Conservation (phyloP, 2,329 filamentous ascomycete species). For the Huntiella moniliformis region DNA sequence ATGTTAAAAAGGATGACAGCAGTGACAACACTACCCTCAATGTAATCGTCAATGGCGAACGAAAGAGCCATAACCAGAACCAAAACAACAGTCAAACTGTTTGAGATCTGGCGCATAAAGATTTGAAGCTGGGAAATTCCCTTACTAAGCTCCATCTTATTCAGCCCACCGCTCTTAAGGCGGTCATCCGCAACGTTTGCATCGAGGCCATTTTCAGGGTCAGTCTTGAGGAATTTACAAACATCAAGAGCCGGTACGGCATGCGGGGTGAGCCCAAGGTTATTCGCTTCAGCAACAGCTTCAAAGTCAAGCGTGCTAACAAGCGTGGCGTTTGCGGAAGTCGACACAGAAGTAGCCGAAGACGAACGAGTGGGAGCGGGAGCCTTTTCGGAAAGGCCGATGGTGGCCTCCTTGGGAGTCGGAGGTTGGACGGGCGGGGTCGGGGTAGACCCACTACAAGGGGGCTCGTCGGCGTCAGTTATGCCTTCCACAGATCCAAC, state of each 20-base stretch:
- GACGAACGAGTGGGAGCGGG: conserved; percentile 4
- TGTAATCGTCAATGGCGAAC: conserved; percentile 45
- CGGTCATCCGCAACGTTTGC: conserved; percentile 43
- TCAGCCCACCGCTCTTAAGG: conserved; percentile 46
- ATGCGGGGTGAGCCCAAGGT: conserved; percentile 15
- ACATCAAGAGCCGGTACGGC: conserved; percentile 15
- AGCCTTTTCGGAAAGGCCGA: conserved; percentile 2
- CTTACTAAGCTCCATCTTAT: conserved; percentile 52
- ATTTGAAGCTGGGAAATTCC: conserved; percentile 57
- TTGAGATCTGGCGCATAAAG: conserved; percentile 57
- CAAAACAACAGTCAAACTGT: conserved; percentile 57
- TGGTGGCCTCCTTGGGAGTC: not conserved
- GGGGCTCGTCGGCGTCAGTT: conserved; percentile 13
- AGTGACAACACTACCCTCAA: conserved; percentile 44
- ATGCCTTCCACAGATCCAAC: conserved; percentile 13
- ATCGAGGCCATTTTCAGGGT: conserved; percentile 40
- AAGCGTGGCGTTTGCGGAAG: conserved; percentile 5
- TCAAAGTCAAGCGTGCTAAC: conserved; percentile 7
- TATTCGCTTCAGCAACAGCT: not conserved
- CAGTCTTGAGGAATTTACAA: conserved; percentile 22
- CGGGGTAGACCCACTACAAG: conserved; percentile 12
- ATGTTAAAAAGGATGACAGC: conserved; percentile 51
- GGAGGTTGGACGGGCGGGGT: not conserved
- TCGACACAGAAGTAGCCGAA: conserved; percentile 4
- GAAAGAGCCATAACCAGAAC: conserved; percentile 55